Evolutionary conservation across 306 rosid genomes (phyloP).

Genomic region (Acacia melanoxylon): DNA sequence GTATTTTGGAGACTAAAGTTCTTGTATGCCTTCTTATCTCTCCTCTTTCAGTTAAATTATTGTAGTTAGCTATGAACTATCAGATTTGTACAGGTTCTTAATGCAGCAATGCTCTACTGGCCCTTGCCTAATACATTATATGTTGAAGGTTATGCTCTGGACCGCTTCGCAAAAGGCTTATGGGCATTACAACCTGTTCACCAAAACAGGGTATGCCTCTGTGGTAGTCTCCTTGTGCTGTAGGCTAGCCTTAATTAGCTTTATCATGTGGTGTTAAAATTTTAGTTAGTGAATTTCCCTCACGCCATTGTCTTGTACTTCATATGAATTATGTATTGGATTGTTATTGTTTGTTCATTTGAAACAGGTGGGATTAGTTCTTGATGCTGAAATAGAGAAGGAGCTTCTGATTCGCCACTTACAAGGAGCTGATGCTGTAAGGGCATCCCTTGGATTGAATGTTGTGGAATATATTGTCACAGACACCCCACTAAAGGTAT

Average conservation of each 20-base stretch:
- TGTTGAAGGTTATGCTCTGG: slow-evolving; percentile 92
- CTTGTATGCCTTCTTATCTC: background rate
- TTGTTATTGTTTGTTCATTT: slow-evolving; percentile 12
- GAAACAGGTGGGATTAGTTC: slow-evolving; percentile 80
- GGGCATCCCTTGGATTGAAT: slow-evolving; percentile 95
- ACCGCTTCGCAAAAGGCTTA: slow-evolving; percentile 78
- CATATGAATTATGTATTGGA: background rate
- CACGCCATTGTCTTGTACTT: slow-evolving; percentile 37
- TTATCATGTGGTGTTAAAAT: background rate
- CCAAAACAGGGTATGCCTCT: slow-evolving; percentile 65
- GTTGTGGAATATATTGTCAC: slow-evolving; percentile 75
- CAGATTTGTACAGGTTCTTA: slow-evolving; percentile 65
- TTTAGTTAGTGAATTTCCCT: background rate
- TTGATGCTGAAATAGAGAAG: slow-evolving; percentile 86
- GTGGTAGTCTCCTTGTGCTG: too few species aligned
- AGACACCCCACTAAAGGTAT: slow-evolving; percentile 73
- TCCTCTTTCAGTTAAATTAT: background rate
- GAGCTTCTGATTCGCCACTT: slow-evolving; percentile 76
- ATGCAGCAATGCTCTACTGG: slow-evolving; percentile 96
- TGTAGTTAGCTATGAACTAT: background rate
- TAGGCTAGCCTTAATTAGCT: background rate
- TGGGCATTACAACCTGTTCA: slow-evolving; percentile 89
- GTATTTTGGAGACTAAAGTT: too few species aligned
- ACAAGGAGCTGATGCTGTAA: slow-evolving; percentile 87
- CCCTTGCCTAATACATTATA: slow-evolving; percentile 77